Percentiles rank a stretch among this genome's conserved stretches.
These are phyloP conservation scores for Phaffia tasmanica DNA, from an alignment of 768 basidiomycete genomes.

Conservation along the genomic window DNA sequence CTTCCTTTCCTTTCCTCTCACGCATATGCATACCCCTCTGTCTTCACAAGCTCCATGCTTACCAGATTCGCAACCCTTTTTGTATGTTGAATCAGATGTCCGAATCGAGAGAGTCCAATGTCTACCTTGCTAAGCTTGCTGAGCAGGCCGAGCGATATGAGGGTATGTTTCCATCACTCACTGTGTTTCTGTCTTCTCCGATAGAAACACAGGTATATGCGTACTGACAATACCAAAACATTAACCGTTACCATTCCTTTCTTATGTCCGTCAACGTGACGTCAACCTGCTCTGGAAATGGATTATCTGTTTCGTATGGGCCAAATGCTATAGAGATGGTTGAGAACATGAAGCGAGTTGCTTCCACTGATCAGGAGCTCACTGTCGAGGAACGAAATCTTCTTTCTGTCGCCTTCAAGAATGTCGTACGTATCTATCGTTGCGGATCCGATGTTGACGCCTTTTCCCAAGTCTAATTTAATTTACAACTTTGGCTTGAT, in stretches of 20 bases:
- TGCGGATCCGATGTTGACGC: no score
- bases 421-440: slow-evolving; percentile 41
- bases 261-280: no score
- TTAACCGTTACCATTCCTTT: no score
- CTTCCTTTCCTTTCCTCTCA: no score
- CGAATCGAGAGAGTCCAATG: slow-evolving; percentile 84
- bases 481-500: no score
- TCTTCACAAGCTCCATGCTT: no score
- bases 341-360: slow-evolving; percentile 98
- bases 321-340: slow-evolving; percentile 62
- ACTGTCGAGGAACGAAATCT: slow-evolving; percentile 98
- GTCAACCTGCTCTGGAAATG: not conserved
- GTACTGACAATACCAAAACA: no score
- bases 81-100: slow-evolving; percentile 31
- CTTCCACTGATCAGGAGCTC: slow-evolving; percentile 93
- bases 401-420: slow-evolving; percentile 97
- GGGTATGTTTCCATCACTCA: slow-evolving; percentile 44
- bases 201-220: no score
- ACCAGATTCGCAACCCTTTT: no score
- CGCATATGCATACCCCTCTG: no score
- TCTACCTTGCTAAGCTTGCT: slow-evolving; percentile 99
- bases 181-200: not conserved
- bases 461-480: no score
- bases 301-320: not conserved
- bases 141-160: slow-evolving; percentile 99